Percentiles rank a stretch among this genome's conserved stretches.
Evolutionary conservation across 2,329 filamentous ascomycete species (phyloP).

Genomic region (Aspergillus viridinutans): DNA sequence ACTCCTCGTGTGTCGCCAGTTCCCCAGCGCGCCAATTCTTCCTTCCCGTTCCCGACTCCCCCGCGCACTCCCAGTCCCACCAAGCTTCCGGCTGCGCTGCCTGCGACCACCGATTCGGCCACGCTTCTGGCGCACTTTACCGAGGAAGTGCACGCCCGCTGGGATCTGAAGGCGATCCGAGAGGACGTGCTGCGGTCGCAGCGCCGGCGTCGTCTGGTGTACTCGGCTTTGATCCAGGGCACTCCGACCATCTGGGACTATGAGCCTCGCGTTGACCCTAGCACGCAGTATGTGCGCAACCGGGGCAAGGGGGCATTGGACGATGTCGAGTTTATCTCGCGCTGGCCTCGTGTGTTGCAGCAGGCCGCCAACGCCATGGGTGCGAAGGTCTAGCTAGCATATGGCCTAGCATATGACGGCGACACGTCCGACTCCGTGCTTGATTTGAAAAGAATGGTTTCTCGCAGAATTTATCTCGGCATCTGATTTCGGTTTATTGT

Average conservation of each 20-base stretch:
- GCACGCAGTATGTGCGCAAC: constrained; percentile 69
- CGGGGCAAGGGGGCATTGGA: constrained; percentile 39
- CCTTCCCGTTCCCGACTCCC: constrained; percentile 33
- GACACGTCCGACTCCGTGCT: not conserved
- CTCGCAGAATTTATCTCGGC: constrained; percentile 5
- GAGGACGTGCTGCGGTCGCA: constrained; percentile 71
- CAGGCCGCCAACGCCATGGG: constrained; percentile 27
- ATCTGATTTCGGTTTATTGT: constrained; percentile 5
- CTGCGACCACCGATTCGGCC: constrained; percentile 30
- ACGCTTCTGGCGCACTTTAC: constrained; percentile 63
- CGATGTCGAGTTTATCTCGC: constrained; percentile 39
- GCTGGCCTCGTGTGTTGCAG: constrained; percentile 38
- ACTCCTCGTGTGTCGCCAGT: constrained; percentile 27
- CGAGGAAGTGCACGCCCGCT: constrained; percentile 67
- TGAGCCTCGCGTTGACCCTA: constrained; percentile 56
- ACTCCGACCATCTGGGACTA: constrained; percentile 81
- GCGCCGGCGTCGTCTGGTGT: constrained; percentile 72
- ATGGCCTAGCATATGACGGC: not conserved
- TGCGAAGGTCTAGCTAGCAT: constrained; percentile 1
- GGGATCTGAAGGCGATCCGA: constrained; percentile 78
- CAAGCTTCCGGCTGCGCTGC: constrained; percentile 30
- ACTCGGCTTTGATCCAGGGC: constrained; percentile 73
- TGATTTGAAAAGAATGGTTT: not conserved
- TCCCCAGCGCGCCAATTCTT: constrained; percentile 17
- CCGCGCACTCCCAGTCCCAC: constrained; percentile 38